Evolutionary conservation across 164 flowering plant species (phyloP).

Genomic region (Stephania yunnanensis): DNA sequence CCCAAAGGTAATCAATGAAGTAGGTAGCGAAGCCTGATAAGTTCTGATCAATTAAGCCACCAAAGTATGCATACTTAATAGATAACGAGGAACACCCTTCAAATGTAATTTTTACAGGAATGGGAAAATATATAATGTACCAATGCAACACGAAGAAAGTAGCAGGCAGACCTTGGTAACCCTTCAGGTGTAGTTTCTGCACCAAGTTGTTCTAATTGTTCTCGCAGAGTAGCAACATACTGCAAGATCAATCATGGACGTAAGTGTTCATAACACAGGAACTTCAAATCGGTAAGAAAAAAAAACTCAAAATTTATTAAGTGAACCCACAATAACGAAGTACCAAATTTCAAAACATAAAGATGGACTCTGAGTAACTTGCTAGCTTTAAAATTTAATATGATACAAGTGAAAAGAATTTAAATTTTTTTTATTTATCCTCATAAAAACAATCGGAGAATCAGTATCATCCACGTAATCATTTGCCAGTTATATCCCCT

Average conservation of each 20-base stretch:
- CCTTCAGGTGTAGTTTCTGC: slow-evolving; percentile 81
- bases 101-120: background rate
- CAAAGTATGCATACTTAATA: background rate
- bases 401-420: background rate
- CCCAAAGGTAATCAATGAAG: too few species aligned
- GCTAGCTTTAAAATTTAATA: background rate
- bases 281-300: background rate
- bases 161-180: slow-evolving; percentile 55
- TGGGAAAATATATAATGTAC: background rate
- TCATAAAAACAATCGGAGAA: background rate
- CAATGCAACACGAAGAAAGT: background rate
- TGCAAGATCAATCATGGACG: slow-evolving; percentile 24
- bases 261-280: background rate
- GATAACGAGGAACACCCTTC: background rate
- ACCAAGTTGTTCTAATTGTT: slow-evolving; percentile 65
- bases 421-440: background rate
- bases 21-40: too few species aligned
- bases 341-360: background rate
- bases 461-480: background rate
- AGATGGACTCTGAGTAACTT: background rate
- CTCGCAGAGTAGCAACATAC: slow-evolving; percentile 88
- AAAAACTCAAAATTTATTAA: too few species aligned
- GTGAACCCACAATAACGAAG: background rate
- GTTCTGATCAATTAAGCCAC: too few species aligned
- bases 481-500: background rate